Evolutionary conservation across 164 flowering plant genomes (phyloP).

Genomic region (Vitis riparia): DNA sequence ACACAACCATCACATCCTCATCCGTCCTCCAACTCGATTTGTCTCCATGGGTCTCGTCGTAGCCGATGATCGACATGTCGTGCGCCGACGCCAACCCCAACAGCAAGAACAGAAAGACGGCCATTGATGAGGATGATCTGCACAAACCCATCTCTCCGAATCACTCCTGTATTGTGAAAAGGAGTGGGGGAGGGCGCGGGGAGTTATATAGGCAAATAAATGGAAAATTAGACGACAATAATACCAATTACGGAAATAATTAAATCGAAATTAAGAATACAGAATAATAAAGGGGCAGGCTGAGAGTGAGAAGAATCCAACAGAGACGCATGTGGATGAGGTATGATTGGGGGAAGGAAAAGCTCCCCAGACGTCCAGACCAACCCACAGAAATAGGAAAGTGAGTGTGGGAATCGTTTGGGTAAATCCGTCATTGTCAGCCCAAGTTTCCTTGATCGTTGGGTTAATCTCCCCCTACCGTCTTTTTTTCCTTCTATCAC

Average conservation of each 20-base stretch:
- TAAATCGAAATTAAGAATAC: not conserved
- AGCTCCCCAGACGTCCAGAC: no score
- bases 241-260: not conserved
- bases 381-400: no score
- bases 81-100: slow-evolving; percentile 20
- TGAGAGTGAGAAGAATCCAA: not conserved
- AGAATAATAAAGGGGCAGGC: not conserved
- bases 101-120: slow-evolving; percentile 13
- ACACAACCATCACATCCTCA: slow-evolving; percentile 39
- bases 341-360: no score
- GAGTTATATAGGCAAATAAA: not conserved
- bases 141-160: slow-evolving; percentile 11
- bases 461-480: no score
- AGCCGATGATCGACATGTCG: slow-evolving; percentile 51
- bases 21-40: slow-evolving; percentile 26
- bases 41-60: slow-evolving; percentile 36
- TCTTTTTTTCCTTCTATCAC: no score
- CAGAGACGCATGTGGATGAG: no score
- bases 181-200: no score
- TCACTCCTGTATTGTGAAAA: no score
- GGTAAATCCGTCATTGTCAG: no score
- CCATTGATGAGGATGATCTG: slow-evolving; percentile 10
- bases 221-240: not conserved
- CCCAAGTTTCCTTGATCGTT: no score
- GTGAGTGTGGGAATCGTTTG: no score